phyloP scores from a whole-genome alignment of 2,329 filamentous ascomycete species.

The Xylaria sp. region DNA sequence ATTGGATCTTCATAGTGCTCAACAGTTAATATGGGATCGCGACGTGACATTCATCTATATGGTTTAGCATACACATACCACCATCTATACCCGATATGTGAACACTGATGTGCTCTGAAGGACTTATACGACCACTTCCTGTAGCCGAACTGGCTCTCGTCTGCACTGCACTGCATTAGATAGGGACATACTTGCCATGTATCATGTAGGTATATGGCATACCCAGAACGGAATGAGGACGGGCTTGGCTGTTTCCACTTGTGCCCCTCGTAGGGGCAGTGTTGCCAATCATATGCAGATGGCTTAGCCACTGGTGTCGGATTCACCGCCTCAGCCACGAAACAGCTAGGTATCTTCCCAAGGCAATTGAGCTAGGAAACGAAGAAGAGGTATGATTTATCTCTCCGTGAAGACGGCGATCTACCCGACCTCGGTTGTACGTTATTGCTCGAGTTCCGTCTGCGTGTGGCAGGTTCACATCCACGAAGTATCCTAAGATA shows the following conservation, averaged over 20 bases:
- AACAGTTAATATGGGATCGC: neutral
- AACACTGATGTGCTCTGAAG: no score
- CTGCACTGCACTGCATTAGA: neutral
- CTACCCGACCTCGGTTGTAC: neutral
- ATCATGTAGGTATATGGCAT: neutral
- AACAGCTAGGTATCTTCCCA: neutral
- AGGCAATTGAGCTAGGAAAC: no score
- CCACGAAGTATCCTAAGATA: neutral
- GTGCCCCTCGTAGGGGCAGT: slow-evolving; percentile 22
- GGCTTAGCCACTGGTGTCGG: slow-evolving; percentile 28
- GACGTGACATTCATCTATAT: neutral
- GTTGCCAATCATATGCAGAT: slow-evolving; percentile 10
- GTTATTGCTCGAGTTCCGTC: neutral
- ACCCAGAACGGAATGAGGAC: neutral
- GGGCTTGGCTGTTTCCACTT: slow-evolving; percentile 24
- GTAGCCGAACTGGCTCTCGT: neutral
- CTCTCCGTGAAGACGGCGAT: neutral
- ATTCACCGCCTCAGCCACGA: slow-evolving; percentile 31
- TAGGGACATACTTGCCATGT: neutral
- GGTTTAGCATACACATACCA: neutral
- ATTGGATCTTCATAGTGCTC: neutral
- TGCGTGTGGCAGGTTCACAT: neutral
- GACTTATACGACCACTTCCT: neutral
- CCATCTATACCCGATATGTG: no score
- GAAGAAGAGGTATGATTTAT: no score